phyloP scores from a whole-genome alignment of 768 basidiomycete species.

The Mycena galopus region DNA sequence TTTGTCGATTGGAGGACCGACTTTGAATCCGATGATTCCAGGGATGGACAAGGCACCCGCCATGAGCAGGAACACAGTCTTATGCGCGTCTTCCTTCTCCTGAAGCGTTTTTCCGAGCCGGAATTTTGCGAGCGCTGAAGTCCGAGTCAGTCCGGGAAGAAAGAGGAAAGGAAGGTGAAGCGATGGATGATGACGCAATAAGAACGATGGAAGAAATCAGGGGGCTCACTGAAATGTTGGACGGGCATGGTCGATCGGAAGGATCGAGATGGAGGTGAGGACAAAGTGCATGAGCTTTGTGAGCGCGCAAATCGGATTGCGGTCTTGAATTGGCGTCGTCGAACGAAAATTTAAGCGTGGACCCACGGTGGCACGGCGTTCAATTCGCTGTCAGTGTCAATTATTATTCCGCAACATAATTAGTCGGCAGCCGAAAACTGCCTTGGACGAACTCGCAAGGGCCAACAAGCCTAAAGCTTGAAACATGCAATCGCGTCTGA shows the following conservation, averaged over 20 bases:
- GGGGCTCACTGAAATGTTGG: slow-evolving; percentile 35
- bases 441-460: too few species aligned
- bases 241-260: slow-evolving; percentile 29
- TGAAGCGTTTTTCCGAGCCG: slow-evolving; percentile 11
- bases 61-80: slow-evolving; percentile 19
- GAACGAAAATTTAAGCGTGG: slow-evolving; percentile 6
- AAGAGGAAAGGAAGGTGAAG: not conserved
- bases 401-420: not conserved
- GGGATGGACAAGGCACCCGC: slow-evolving; percentile 22
- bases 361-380: slow-evolving; percentile 5
- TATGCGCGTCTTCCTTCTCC: slow-evolving; percentile 29
- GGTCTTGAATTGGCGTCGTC: too few species aligned
- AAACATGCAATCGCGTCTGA: too few species aligned
- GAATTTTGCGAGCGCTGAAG: slow-evolving; percentile 35
- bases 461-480: too few species aligned
- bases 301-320: slow-evolving; percentile 23
- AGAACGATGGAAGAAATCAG: too few species aligned
- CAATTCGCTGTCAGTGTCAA: slow-evolving; percentile 27
- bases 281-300: not conserved
- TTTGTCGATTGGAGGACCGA: slow-evolving; percentile 25
- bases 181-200: not conserved
- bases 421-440: slow-evolving; percentile 4
- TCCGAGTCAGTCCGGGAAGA: not conserved
- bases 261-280: too few species aligned
- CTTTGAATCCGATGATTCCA: slow-evolving; percentile 26